Conservation (phyloP, 2,329 filamentous ascomycete genomes). For the Penicillium sp. region DNA sequence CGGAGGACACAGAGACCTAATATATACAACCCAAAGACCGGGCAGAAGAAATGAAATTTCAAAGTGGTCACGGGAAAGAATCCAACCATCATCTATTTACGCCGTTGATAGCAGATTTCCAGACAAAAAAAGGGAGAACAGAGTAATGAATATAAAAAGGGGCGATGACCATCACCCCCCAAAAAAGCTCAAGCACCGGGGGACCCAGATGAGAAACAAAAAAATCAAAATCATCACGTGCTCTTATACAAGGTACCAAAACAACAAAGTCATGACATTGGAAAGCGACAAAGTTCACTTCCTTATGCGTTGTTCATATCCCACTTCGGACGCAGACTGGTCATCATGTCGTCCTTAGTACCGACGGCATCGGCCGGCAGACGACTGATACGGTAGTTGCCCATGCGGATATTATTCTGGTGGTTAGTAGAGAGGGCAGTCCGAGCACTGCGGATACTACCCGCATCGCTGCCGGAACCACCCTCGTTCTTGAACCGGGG, state of each 20-base stretch:
- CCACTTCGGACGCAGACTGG: slow-evolving; percentile 59
- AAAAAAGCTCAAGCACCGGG: slow-evolving; percentile 2
- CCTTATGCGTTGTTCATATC: slow-evolving; percentile 44
- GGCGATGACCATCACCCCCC: neutral
- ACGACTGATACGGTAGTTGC: slow-evolving; percentile 82
- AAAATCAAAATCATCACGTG: slow-evolving; percentile 24
- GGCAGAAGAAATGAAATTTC: slow-evolving; percentile 8
- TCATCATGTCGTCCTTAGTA: slow-evolving; percentile 65
- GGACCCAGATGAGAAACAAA: slow-evolving; percentile 9
- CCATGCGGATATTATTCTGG: slow-evolving; percentile 70
- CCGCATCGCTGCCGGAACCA: slow-evolving; percentile 46
- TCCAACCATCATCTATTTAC: slow-evolving; percentile 12
- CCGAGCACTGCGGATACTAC: slow-evolving; percentile 65
- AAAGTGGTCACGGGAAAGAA: neutral
- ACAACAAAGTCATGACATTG: slow-evolving; percentile 20
- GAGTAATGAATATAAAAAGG: slow-evolving; percentile 8
- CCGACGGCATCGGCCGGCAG: slow-evolving; percentile 81
- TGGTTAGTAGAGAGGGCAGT: slow-evolving; percentile 74
- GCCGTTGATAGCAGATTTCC: slow-evolving; percentile 3
- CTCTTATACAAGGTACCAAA: slow-evolving; percentile 13
- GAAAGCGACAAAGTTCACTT: neutral
- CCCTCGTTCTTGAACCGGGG: slow-evolving; percentile 48
- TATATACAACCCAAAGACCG: slow-evolving; percentile 10
- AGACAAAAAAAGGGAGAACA: neutral
- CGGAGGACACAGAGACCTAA: neutral